These are phyloP conservation scores for Cynara cardunculus DNA, from an alignment of 129 eudicot species.

Conservation along the genomic window DNA sequence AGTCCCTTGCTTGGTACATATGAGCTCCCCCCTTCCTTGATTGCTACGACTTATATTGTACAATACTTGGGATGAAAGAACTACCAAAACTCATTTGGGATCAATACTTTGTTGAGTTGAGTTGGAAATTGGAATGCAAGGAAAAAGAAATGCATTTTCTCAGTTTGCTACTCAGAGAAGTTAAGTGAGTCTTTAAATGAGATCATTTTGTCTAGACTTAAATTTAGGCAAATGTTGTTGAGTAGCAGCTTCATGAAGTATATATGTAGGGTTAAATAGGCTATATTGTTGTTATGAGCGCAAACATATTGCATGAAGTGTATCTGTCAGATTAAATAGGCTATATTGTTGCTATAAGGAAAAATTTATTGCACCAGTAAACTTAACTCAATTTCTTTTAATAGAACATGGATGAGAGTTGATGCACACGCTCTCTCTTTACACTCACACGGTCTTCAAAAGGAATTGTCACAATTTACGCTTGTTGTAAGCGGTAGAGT, in stretches of 20 bases:
- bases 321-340: background rate
- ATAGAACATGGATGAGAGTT: background rate
- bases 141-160: background rate
- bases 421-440: background rate
- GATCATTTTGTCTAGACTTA: background rate
- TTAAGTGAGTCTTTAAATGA: background rate
- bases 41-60: conserved; percentile 8
- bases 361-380: background rate
- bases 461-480: background rate
- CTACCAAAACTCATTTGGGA: conserved; percentile 1
- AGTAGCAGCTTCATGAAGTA: conserved; percentile 1
- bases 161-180: conserved; percentile 6
- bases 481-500: background rate
- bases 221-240: conserved; percentile 2
- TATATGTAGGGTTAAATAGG: background rate
- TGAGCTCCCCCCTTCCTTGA: background rate
- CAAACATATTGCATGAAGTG: background rate
- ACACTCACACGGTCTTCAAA: background rate
- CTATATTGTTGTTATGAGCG: background rate
- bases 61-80: conserved; percentile 5
- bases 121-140: conserved; percentile 1
- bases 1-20: background rate
- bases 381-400: conserved; percentile 7
- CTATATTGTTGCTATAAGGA: background rate
- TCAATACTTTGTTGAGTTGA: conserved; percentile 8